Conservation (phyloP, 257 asterid species). For the Ophiorrhiza pumila region DNA sequence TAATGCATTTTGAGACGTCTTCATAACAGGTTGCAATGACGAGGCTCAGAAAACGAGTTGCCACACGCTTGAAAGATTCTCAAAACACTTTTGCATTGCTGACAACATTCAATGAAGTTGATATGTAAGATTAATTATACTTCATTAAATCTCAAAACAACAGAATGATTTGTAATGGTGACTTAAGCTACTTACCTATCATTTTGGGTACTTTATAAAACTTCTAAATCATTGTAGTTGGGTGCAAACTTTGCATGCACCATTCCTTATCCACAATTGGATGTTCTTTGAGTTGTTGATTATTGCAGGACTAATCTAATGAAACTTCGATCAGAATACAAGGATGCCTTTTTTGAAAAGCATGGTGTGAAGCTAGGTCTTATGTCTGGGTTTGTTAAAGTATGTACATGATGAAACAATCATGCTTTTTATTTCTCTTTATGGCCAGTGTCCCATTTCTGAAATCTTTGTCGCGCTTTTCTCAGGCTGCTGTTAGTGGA, state of each 20-base stretch:
- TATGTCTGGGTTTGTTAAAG: slow-evolving; percentile 95
- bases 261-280: background rate
- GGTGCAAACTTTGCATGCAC: background rate
- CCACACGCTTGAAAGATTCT: slow-evolving; percentile 93
- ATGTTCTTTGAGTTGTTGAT: slow-evolving; percentile 2
- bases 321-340: slow-evolving; percentile 96
- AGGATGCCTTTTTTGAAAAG: slow-evolving; percentile 86
- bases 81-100: slow-evolving; percentile 94
- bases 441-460: background rate
- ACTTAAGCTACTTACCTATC: background rate
- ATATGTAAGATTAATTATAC: slow-evolving; percentile 57
- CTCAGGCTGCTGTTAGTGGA: slow-evolving; percentile 96
- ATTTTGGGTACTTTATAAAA: background rate
- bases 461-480: background rate
- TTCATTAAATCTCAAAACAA: background rate
- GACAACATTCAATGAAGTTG: slow-evolving; percentile 98
- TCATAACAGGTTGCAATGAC: slow-evolving; percentile 89
- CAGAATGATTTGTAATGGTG: background rate
- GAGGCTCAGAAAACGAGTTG: slow-evolving; percentile 92
- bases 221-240: background rate
- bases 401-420: slow-evolving; percentile 20
- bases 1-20: slow-evolving; percentile 8
- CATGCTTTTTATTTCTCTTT: background rate
- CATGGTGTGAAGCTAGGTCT: slow-evolving; percentile 97
- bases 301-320: slow-evolving; percentile 86